These are phyloP conservation scores for Golubevia pallescens DNA, from an alignment of 1,284 basidiomycete genomes.

Conservation along the genomic window DNA sequence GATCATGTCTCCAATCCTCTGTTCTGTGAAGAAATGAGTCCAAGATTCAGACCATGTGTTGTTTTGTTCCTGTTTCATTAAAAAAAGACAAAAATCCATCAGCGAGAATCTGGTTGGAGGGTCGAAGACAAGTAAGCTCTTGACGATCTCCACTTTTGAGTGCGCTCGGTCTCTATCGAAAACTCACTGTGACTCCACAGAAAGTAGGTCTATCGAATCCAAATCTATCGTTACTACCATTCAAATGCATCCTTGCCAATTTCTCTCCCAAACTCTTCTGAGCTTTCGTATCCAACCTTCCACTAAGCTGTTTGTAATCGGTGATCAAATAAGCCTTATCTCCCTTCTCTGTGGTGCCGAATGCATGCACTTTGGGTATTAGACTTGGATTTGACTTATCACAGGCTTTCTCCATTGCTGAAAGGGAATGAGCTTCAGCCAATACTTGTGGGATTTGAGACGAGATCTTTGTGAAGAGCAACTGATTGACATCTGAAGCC, in stretches of 20 bases:
- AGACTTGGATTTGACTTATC: neutral
- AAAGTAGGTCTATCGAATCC: conserved; percentile 18
- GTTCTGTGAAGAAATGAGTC: conserved; percentile 16
- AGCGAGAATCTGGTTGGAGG: too few relatives aligned
- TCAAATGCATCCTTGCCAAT: conserved; percentile 15
- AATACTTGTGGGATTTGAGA: neutral
- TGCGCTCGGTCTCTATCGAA: too few relatives aligned
- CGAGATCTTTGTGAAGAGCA: conserved; percentile 4
- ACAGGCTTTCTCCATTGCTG: conserved; percentile 6
- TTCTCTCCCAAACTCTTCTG: conserved; percentile 13
- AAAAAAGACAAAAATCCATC: too few relatives aligned
- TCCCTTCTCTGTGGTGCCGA: conserved; percentile 4
- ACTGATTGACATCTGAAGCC: too few relatives aligned
- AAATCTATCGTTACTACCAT: conserved; percentile 8
- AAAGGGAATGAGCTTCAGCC: neutral
- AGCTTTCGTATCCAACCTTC: neutral
- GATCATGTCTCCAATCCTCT: conserved; percentile 17
- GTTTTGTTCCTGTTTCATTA: conserved; percentile 14
- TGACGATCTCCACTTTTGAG: too few relatives aligned
- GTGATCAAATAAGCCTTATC: conserved; percentile 17
- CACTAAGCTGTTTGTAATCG: conserved; percentile 12
- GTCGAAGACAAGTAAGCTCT: too few relatives aligned
- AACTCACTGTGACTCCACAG: conserved; percentile 14
- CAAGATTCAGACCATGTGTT: conserved; percentile 16
- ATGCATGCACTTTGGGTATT: conserved; percentile 16